Base-by-base conservation (phyloP, 805 yeast species). In the Naumovozyma baii region DNA sequence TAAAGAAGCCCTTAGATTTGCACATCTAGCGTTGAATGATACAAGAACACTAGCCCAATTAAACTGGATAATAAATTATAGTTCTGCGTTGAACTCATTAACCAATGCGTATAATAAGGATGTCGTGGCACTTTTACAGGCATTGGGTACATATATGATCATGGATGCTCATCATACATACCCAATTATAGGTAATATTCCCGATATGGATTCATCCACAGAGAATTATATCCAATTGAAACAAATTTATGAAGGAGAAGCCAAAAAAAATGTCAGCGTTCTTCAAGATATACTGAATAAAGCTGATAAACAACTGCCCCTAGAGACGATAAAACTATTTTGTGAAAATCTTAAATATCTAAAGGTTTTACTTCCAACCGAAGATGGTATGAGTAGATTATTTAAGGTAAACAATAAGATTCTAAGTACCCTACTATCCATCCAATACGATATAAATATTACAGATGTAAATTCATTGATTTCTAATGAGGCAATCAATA, bases 131-230 rank as follows among this genome's bases (percentile, higher is more conserved):
- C 36, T 53, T 5, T 22, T 50, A 8, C 19, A 13, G 2, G 31
- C 47, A 4, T 31, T 51, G 26, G 18, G 30, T 8, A 14, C 2
- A 3, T 48, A 37, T 19, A 8, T 44, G 29, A 17, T 35, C n/a
- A 9, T 16, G 3, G 39, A 36, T 15, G 29, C 9, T 12, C 5
- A 32, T 12, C 25, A 34, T 14, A 12, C 33, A 9, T 29, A 39
- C n/a, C 95, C 95, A 0, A 59, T 85, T 2, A 68, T 80, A 2
- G 95, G 94, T 0, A 70, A 64, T 0, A 54, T 88, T 4, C 95
- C 95, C 0, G 97, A 88, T 56, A 90, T 90, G 96, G 81, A 83
- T 16, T 74, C 95, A 0, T 76, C 78, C 44, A 80, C 95, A 0
- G 58, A 61, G 7, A 66, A 66, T 40, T 90, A 83, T 55, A 66